A percentile compares a stretch with the other conserved stretches of the same genome.
These are phyloP conservation scores for Raphanus raphanistrum DNA, from an alignment of 345 rosid genomes.

Conservation along the genomic window DNA sequence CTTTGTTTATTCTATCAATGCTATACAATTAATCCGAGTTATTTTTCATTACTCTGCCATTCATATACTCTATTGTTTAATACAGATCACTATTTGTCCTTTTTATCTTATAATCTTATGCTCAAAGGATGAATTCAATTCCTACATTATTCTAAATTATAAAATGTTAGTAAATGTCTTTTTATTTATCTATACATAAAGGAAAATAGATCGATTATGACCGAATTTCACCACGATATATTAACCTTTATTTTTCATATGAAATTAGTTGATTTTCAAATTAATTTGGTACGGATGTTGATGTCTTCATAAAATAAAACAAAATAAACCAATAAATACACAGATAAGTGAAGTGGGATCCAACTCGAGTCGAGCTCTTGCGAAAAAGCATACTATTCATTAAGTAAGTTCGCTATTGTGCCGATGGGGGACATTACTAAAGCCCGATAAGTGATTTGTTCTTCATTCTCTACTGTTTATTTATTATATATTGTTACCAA, in stretches of 20 bases:
- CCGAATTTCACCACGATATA: slow-evolving; percentile 23
- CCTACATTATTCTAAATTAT: background rate
- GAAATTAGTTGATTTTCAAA: background rate
- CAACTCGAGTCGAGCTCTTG: slow-evolving; percentile 33
- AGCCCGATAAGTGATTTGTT: slow-evolving; percentile 38
- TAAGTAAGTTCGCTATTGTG: slow-evolving; percentile 18
- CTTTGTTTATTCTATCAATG: background rate
- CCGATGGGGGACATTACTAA: slow-evolving; percentile 32
- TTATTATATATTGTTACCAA: slow-evolving; percentile 6
- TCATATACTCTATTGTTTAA: background rate
- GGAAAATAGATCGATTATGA: slow-evolving; percentile 20
- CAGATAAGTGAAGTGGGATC: slow-evolving; percentile 32
- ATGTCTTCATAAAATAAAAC: slow-evolving; percentile 32
- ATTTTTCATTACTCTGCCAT: background rate
- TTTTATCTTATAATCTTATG: background rate
- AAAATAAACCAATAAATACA: slow-evolving; percentile 27
- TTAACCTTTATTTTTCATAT: background rate
- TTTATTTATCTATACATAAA: background rate
- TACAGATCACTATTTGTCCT: background rate
- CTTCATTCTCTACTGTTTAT: slow-evolving; percentile 18
- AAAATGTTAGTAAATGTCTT: background rate
- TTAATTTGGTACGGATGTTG: slow-evolving; percentile 42
- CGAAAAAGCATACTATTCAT: background rate
- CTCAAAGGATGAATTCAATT: background rate
- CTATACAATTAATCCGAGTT: background rate